Evolutionary conservation across 2,329 filamentous ascomycete genomes (phyloP), one percentile per base, ranked within the genome.

Genomic region (Bipolaris bicolor): DNA sequence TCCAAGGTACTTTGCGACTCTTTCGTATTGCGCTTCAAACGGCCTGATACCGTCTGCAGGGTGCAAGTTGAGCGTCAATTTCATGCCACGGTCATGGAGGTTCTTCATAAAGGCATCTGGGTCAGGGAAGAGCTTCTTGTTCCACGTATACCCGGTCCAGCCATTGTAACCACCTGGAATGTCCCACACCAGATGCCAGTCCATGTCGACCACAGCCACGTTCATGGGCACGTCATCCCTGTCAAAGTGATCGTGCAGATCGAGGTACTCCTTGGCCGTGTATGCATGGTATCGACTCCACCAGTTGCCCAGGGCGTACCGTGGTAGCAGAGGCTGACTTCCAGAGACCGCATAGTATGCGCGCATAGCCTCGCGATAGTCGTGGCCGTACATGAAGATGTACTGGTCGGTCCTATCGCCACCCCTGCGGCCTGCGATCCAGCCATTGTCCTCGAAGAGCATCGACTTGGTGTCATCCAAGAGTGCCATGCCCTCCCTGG

Each of bases 271-370:
- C 1, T 82, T 76, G 26, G 80, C 78, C 0, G 76, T 77, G 65
- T 88, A 89, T 2, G 79, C 80, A 64, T 88, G 82, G 68, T 88
- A 88, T 7, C 86, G 78, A 45, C 82, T 85, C 86, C 86, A 88
- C 86, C 86, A 89, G 61, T 88, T 88, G 0, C 86, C 86, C 36
- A 88, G 74, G 0, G 83, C 79, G 78, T 82, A 88, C 13, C 85
- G 77, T 0, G 85, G 85, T 0, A 88, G 69, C 9, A 81, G 55
- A 3, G 85, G 85, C 61, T 86, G 84, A 18, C 76, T 77, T 2
- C 85, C 85, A 1, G 84, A 86, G 11, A 88, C 70, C 1, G 78
- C 76, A 66, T 86, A 87, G 34, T 85, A 81, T 0, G 81, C 80
- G 54, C 79, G 78, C 50, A 88, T 79, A 15, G 84, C 84, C 3